Conservation (phyloP, 2,329 filamentous ascomycete genomes). For the Neofusicoccum sp. region DNA sequence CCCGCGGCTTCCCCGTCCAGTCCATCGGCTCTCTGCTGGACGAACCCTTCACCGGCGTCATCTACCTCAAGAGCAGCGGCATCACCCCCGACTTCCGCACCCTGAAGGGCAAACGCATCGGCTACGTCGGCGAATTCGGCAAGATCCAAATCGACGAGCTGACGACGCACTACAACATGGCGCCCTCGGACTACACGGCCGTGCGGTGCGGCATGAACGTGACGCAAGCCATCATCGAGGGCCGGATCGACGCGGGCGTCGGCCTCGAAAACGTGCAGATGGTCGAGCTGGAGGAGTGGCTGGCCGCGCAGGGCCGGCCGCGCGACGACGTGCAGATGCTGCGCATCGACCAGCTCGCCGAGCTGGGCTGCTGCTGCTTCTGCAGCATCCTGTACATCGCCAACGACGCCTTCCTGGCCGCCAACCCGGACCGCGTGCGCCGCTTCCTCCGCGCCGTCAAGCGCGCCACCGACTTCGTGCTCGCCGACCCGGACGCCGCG, state of each 20-base stretch:
- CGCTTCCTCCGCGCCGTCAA: conserved; percentile 73
- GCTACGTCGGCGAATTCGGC: conserved; percentile 78
- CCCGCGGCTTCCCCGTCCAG: conserved; percentile 68
- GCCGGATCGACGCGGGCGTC: conserved; percentile 71
- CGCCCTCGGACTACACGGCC: conserved; percentile 69
- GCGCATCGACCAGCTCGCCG: conserved; percentile 75
- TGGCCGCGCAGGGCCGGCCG: conserved; percentile 60
- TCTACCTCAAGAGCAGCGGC: conserved; percentile 71
- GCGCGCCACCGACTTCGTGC: conserved; percentile 69
- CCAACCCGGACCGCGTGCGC: conserved; percentile 63
- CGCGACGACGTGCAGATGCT: conserved; percentile 74
- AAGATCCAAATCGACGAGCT: conserved; percentile 83
- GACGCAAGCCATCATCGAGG: conserved; percentile 70
- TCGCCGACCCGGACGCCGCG: conserved; percentile 60
- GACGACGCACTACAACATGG: conserved; percentile 74
- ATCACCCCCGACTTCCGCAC: conserved; percentile 74
- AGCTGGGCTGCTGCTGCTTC: conserved; percentile 81
- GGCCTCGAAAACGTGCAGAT: conserved; percentile 81
- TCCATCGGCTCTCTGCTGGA: conserved; percentile 75
- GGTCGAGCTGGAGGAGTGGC: conserved; percentile 79
- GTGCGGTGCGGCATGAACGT: conserved; percentile 81
- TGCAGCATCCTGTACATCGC: conserved; percentile 79
- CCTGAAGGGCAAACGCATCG: conserved; percentile 73
- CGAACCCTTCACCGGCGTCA: conserved; percentile 75
- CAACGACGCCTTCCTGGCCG: conserved; percentile 67